Evolutionary conservation across 2,329 filamentous ascomycete genomes (phyloP).

Genomic region (Pyrenochaeta sp.): DNA sequence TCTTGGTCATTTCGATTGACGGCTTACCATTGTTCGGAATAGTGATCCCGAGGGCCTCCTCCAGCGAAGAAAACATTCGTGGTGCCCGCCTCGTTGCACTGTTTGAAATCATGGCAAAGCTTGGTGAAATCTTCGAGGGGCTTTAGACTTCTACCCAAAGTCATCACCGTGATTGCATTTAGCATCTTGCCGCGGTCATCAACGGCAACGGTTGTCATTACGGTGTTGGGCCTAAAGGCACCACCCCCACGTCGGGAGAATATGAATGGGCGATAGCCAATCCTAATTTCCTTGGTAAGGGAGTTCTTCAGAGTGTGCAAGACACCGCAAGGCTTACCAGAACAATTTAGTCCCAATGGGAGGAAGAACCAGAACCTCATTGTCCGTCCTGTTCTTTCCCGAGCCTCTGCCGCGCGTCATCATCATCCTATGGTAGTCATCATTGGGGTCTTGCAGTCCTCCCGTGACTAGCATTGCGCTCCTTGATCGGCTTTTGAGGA

Average conservation of each 20-base stretch:
- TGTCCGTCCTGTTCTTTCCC: constrained; percentile 1
- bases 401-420: not conserved
- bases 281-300: constrained; percentile 13
- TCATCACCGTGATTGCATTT: constrained; percentile 29
- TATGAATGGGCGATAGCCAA: constrained; percentile 38
- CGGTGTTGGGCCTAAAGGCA: not conserved
- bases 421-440: constrained; percentile 6
- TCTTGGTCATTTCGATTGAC: not conserved
- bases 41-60: constrained; percentile 8
- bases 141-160: constrained; percentile 35
- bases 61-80: constrained; percentile 38
- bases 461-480: constrained; percentile 32
- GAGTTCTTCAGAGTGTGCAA: not conserved
- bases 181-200: constrained; percentile 20
- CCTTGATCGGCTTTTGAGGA: constrained; percentile 26
- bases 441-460: constrained; percentile 12
- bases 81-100: constrained; percentile 26
- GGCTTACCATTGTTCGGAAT: constrained; percentile 16
- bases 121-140: constrained; percentile 32
- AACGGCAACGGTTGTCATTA: constrained; percentile 1
- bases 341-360: constrained; percentile 33
- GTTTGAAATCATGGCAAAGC: constrained; percentile 31
- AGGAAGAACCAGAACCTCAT: constrained; percentile 22
- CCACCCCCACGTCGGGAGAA: constrained; percentile 25
- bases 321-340: constrained; percentile 19